A percentile compares a stretch with the other conserved stretches of the same genome.
Evolutionary conservation across 2,329 filamentous ascomycete genomes (phyloP).

Genomic region (Hortaea werneckii): DNA sequence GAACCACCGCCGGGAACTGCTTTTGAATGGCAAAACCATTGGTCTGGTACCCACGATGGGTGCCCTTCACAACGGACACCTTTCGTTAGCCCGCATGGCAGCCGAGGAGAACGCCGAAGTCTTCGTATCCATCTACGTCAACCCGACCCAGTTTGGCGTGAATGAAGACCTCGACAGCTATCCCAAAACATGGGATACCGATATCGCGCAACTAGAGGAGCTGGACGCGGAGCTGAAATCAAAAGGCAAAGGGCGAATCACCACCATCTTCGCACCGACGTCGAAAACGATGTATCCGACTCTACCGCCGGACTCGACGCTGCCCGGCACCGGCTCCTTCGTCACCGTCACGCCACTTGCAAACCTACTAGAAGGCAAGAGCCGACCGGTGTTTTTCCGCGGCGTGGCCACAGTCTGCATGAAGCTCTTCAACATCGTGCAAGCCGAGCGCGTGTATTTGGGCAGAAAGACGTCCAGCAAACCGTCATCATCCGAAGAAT

Average conservation of each 20-base stretch:
- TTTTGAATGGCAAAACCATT: conserved; percentile 59
- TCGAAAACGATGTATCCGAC: conserved; percentile 81
- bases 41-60: conserved; percentile 96
- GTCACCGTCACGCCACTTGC: conserved; percentile 81
- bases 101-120: conserved; percentile 77
- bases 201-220: conserved; percentile 55
- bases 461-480: conserved; percentile 96
- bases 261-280: conserved; percentile 76
- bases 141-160: conserved; percentile 89
- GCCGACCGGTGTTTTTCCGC: conserved; percentile 86
- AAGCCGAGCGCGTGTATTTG: conserved; percentile 80
- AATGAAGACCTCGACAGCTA: conserved; percentile 83
- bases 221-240: conserved; percentile 64
- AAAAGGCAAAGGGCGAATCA: conserved; percentile 51
- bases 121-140: conserved; percentile 88
- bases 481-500: conserved; percentile 80
- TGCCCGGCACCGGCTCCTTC: conserved; percentile 74
- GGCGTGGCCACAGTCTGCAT: conserved; percentile 94
- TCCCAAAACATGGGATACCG: conserved; percentile 77
- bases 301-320: conserved; percentile 60
- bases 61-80: conserved; percentile 83
- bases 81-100: conserved; percentile 74
- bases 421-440: conserved; percentile 79
- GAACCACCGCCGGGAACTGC: conserved; percentile 55
- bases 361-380: conserved; percentile 71